Conservation (phyloP, 2,329 filamentous ascomycete genomes). For the Botrytis galanthina region DNA sequence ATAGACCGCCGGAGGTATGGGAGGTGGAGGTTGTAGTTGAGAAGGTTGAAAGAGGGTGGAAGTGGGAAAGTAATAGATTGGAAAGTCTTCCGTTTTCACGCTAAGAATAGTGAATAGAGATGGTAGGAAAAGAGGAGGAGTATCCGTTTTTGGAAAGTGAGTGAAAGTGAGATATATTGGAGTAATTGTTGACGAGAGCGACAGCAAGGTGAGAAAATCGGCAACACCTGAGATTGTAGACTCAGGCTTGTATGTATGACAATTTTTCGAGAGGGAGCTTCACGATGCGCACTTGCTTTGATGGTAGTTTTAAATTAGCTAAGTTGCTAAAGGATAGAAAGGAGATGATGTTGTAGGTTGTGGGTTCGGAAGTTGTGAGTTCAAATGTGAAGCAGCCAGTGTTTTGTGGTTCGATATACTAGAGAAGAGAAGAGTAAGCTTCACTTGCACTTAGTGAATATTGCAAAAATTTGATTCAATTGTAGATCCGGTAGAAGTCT, state of each 20-base stretch:
- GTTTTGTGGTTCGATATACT: neutral
- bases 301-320: neutral
- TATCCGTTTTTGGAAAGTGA: neutral
- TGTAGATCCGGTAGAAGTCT: rapidly evolving
- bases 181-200: neutral
- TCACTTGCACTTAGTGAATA: neutral
- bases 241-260: neutral
- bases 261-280: too few species aligned
- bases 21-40: neutral
- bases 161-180: neutral
- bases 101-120: conserved; percentile 10
- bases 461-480: neutral
- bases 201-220: neutral
- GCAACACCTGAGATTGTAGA: neutral
- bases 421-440: too few species aligned
- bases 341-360: neutral
- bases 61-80: neutral
- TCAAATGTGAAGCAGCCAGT: neutral
- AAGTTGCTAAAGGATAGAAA: neutral
- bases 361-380: neutral
- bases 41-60: neutral
- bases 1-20: neutral
- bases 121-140: neutral
- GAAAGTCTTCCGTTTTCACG: neutral
- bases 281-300: rapidly evolving